Evolutionary conservation across 257 asterid species (phyloP).

Genomic region (Echites panduratus): DNA sequence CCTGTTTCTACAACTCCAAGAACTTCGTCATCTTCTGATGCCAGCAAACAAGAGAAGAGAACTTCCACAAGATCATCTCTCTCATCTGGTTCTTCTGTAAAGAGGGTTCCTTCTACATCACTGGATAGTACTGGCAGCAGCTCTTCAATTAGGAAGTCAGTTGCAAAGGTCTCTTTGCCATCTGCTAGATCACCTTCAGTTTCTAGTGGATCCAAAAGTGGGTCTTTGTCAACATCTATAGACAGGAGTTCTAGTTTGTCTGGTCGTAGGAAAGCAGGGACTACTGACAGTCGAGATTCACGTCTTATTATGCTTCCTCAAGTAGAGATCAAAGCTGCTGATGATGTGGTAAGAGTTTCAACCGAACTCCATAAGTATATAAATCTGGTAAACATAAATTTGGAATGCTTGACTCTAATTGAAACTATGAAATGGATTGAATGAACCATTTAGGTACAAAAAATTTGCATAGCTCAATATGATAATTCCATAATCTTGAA

Average conservation of each 20-base stretch:
- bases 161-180: slow-evolving; percentile 40
- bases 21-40: slow-evolving; percentile 57
- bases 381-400: neutral
- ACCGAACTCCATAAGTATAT: neutral
- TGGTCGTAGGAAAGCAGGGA: slow-evolving; percentile 59
- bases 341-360: slow-evolving; percentile 70
- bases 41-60: slow-evolving; percentile 47
- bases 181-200: slow-evolving; percentile 48
- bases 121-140: slow-evolving; percentile 64
- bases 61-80: slow-evolving; percentile 46
- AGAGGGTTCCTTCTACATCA: slow-evolving; percentile 56
- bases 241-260: slow-evolving; percentile 46
- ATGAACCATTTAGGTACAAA: neutral
- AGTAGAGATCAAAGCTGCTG: slow-evolving; percentile 88
- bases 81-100: slow-evolving; percentile 46
- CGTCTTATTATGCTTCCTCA: slow-evolving; percentile 92
- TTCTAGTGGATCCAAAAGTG: slow-evolving; percentile 64
- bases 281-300: slow-evolving; percentile 78
- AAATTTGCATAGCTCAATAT: too few relatives aligned
- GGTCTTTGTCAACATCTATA: slow-evolving; percentile 40
- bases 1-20: slow-evolving; percentile 61
- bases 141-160: slow-evolving; percentile 47
- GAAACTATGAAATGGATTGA: neutral
- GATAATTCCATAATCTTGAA: neutral
- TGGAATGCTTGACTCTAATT: neutral